A percentile compares a stretch with the other conserved stretches of the same genome.
Conservation (phyloP, 2,329 filamentous ascomycete genomes). For the Mycosphaerelloides madeirae region DNA sequence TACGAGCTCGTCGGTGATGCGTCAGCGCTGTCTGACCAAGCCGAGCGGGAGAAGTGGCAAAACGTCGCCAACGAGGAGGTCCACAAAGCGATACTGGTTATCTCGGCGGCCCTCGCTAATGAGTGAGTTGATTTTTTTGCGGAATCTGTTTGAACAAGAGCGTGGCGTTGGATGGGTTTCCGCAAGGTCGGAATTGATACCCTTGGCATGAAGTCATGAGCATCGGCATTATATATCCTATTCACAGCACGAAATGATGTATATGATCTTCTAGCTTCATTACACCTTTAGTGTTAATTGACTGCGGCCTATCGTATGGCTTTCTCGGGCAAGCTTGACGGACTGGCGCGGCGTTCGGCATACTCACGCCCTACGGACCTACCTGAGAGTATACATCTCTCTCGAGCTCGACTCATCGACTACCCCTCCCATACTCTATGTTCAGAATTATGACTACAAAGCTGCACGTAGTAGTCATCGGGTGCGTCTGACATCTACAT, state of each 20-base stretch:
- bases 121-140: slow-evolving; percentile 1
- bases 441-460: background rate
- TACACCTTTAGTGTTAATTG: background rate
- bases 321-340: too few species aligned
- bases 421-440: too few species aligned
- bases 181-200: background rate
- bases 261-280: too few species aligned
- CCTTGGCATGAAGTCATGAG: too few species aligned
- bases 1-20: slow-evolving; percentile 63
- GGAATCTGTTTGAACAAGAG: background rate
- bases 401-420: too few species aligned
- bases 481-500: slow-evolving; percentile 9
- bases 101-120: slow-evolving; percentile 16
- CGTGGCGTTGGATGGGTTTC: background rate
- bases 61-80: slow-evolving; percentile 74
- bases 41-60: slow-evolving; percentile 66
- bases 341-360: too few species aligned
- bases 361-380: too few species aligned
- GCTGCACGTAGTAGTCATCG: slow-evolving; percentile 18
- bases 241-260: too few species aligned
- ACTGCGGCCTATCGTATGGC: too few species aligned
- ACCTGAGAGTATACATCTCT: too few species aligned
- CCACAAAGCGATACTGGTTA: slow-evolving; percentile 57
- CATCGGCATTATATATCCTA: too few species aligned
- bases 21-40: slow-evolving; percentile 55